phyloP scores from a whole-genome alignment of 108 stramenopile species.

The Cyclotella cryptica region DNA sequence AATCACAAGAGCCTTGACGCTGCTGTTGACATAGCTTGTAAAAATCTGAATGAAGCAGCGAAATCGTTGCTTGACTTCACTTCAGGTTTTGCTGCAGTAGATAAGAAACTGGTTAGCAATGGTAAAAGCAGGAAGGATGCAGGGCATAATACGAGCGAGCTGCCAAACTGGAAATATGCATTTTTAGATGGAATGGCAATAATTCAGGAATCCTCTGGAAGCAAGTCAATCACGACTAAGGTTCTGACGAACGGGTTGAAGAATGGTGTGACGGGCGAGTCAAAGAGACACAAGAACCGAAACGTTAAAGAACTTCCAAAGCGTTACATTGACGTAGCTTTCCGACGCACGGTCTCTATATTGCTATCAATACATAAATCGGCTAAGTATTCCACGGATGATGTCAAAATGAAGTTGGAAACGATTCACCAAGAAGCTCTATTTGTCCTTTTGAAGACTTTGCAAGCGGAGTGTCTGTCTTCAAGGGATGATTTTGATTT shows the following conservation, averaged over 20 bases:
- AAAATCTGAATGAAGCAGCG: conserved; percentile 24
- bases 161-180: conserved; percentile 20
- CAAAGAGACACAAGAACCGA: conserved; percentile 4
- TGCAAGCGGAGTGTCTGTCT: conserved; percentile 34
- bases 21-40: conserved; percentile 25
- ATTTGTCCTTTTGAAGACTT: conserved; percentile 27
- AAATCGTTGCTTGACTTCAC: conserved; percentile 21
- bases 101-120: conserved; percentile 16
- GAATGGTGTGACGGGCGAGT: conserved; percentile 1
- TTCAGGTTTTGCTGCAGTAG: neutral
- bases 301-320: conserved; percentile 14
- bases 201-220: conserved; percentile 17
- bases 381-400: neutral
- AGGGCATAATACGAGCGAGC: neutral
- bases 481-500: conserved; percentile 42
- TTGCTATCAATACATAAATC: conserved; percentile 30
- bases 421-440: conserved; percentile 21
- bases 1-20: conserved; percentile 1
- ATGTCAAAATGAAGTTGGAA: neutral
- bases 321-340: conserved; percentile 40
- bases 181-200: conserved; percentile 25
- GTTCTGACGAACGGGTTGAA: conserved; percentile 29
- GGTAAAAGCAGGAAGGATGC: conserved; percentile 33
- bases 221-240: neutral
- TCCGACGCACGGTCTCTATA: conserved; percentile 33